Conservation (phyloP, 192 early-diverging fungal species). For the Mortierella claussenii region DNA sequence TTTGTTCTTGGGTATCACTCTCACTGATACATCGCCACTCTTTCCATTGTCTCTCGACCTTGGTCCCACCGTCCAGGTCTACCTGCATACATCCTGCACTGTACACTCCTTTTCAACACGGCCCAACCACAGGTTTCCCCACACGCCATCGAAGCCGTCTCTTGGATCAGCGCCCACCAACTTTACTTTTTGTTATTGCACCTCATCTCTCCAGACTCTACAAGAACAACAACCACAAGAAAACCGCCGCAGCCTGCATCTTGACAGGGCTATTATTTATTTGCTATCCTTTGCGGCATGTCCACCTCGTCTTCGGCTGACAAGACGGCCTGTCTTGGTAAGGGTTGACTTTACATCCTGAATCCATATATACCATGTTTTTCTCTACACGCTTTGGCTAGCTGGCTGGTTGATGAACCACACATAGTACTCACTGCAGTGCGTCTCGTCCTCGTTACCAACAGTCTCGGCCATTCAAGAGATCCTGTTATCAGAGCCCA, state of each 20-base stretch:
- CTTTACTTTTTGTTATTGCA: too few relatives aligned
- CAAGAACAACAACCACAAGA: too few relatives aligned
- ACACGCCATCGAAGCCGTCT: too few relatives aligned
- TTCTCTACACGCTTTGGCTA: too few relatives aligned
- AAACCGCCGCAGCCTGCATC: not conserved
- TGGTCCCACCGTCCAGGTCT: not conserved
- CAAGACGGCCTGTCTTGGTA: conserved; percentile 52
- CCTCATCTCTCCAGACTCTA: too few relatives aligned
- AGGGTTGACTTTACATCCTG: too few relatives aligned
- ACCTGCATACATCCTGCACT: too few relatives aligned
- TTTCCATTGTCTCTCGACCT: not conserved
- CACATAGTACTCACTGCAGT: too few relatives aligned
- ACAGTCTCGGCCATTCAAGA: conserved; percentile 47
- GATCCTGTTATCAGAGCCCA: conserved; percentile 29
- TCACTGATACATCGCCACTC: conserved; percentile 7
- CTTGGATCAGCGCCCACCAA: too few relatives aligned
- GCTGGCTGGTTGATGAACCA: too few relatives aligned
- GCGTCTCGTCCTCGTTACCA: not conserved
- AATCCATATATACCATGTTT: too few relatives aligned
- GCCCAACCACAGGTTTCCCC: too few relatives aligned
- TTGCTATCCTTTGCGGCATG: conserved; percentile 34
- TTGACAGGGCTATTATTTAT: not conserved
- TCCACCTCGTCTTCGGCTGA: conserved; percentile 46
- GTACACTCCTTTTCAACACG: not conserved
- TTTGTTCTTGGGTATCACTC: conserved; percentile 23